Evolutionary conservation across 352 stramenopile species (phyloP).

Genomic region (Pythium graminicola): DNA sequence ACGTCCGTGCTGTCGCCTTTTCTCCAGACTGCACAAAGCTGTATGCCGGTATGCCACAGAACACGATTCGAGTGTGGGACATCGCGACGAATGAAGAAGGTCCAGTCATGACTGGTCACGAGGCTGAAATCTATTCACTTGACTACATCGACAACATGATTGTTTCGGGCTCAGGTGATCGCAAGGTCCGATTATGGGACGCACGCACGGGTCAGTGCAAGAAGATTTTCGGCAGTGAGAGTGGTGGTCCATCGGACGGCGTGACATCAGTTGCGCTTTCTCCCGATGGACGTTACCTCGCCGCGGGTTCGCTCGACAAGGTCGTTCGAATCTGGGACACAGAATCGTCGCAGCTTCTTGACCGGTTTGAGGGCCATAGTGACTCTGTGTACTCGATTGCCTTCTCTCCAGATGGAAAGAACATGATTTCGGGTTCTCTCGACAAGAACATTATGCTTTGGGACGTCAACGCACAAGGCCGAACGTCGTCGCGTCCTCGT

Average conservation of each 20-base stretch:
- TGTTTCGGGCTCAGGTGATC: conserved; percentile 77
- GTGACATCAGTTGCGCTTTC: conserved; percentile 79
- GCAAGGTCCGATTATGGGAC: conserved; percentile 81
- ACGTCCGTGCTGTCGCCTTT: conserved; percentile 81
- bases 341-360: conserved; percentile 68
- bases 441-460: conserved; percentile 86
- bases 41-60: conserved; percentile 82
- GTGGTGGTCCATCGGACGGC: conserved; percentile 65
- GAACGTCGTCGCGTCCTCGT: conserved; percentile 71
- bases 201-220: conserved; percentile 75
- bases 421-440: conserved; percentile 78
- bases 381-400: conserved; percentile 86
- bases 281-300: conserved; percentile 66
- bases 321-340: conserved; percentile 85
- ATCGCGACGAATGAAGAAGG: conserved; percentile 83
- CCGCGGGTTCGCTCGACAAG: conserved; percentile 78
- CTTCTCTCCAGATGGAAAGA: conserved; percentile 83
- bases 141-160: conserved; percentile 86
- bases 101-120: conserved; percentile 71
- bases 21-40: conserved; percentile 81
- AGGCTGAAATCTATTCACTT: conserved; percentile 83
- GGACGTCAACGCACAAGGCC: conserved; percentile 73
- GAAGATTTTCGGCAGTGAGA: conserved; percentile 80
- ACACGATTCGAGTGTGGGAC: conserved; percentile 84
- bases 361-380: conserved; percentile 76